Base-by-base conservation (phyloP, 23 red algal genomes). In the Gracilaria domingensis region DNA sequence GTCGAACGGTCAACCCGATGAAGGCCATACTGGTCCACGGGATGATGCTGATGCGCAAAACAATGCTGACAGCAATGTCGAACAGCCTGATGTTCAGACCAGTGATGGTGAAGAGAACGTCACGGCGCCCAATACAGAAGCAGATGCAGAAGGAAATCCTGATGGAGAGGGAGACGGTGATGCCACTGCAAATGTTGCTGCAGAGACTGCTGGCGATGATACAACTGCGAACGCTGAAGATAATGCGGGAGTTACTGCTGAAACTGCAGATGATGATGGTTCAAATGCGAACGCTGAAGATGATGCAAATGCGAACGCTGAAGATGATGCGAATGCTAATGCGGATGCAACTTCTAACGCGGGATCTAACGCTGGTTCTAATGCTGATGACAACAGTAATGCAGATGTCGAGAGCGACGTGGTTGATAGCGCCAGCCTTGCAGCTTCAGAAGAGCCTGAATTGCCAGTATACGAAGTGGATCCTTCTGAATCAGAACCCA, bases 371-470 rank as follows among this genome's bases (percentile, higher is more conserved):
- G 72, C 40, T 2, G 42, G 26, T 23, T 40, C 30, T 20, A 77
- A 77, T 28, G 42, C 72, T 2, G 72, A 77, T 50, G 72, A 45
- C 23, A 32, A 77, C 14, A 77, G 72, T 50, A 77, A 50, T 20
- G 39, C 72, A 77, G 72, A 77, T 77, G 72, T 33, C 20, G 72
- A 49, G 50, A 77, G 72, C 25, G 72, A 39, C 16, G 72, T 51
- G 23, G 72, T 42, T 34, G 72, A 77, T 42, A 77, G 72, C 72
- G 45, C 40, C 21, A 77, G 72, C 18, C 30, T 51, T 49, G 40
- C 40, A 77, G 72, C n/a, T 28, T 30, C 40, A 25, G 45, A 49
- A 49, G 72, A 77, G 50, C 11, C 72, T 0, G 72, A 77, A 29
- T 20, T 77, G 42, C 72, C 40, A 6, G 39, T 77, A 0, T 77